Evolutionary conservation across 2,329 filamentous ascomycete genomes (phyloP).

Genomic region (Achaetomium macrosporum): DNA sequence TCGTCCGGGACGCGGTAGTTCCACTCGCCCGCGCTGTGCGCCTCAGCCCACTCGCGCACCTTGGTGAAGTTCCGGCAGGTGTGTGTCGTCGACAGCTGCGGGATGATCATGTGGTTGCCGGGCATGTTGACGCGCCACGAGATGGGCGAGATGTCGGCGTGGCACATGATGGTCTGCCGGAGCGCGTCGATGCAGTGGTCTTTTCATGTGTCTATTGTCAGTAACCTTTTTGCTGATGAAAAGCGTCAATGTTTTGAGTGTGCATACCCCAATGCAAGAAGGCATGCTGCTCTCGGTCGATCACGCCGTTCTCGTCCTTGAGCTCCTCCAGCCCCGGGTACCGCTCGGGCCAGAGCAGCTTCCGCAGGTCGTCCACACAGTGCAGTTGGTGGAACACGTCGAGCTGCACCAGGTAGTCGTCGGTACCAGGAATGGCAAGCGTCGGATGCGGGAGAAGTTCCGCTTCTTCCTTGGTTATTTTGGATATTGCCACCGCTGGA

Average conservation of each 20-base stretch:
- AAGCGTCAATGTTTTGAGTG: too few relatives aligned
- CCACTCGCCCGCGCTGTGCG: neutral
- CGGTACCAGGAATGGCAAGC: neutral
- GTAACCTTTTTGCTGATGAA: too few relatives aligned
- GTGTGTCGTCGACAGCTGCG: neutral
- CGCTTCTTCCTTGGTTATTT: neutral
- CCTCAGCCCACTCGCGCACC: neutral
- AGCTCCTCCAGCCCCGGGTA: neutral
- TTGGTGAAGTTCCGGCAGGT: neutral
- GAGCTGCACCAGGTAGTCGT: constrained; percentile 1
- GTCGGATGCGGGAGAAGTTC: neutral
- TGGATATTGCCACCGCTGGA: neutral
- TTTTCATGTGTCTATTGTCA: neutral
- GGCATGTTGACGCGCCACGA: neutral
- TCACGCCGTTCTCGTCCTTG: neutral
- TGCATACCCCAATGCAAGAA: neutral
- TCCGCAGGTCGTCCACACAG: constrained; percentile 2
- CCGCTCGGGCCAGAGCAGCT: neutral
- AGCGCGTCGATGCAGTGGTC: constrained; percentile 2
- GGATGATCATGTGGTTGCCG: neutral
- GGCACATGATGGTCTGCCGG: constrained; percentile 3
- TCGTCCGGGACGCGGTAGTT: neutral
- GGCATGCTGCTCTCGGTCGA: neutral
- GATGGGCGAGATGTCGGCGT: constrained; percentile 2
- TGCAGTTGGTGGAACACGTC: constrained; percentile 3